phyloP scores from a whole-genome alignment of 352 stramenopile genomes.

The Poterioochromonas sp. region DNA sequence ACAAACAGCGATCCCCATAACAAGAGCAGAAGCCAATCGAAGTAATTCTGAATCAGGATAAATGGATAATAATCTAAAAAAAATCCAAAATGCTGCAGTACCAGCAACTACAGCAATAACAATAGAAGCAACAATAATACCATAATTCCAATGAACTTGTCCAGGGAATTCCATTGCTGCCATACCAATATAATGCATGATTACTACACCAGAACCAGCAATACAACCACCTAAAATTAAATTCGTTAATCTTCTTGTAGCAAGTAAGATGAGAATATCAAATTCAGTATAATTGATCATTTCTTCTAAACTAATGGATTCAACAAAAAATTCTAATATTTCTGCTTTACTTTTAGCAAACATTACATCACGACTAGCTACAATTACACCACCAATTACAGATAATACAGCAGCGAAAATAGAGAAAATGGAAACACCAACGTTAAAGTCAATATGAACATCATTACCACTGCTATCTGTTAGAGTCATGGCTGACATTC shows the following conservation, averaged over 20 bases:
- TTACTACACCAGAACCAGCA: not conserved
- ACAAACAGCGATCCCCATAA: not conserved
- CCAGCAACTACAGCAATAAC: not conserved
- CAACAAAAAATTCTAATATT: not conserved
- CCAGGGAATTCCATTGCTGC: not conserved
- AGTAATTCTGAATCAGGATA: not conserved
- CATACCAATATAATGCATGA: constrained; percentile 13
- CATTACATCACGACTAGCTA: not conserved
- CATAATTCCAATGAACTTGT: not conserved
- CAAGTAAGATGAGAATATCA: not conserved
- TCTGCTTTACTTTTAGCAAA: not conserved
- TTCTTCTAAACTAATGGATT: not conserved
- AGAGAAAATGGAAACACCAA: not conserved
- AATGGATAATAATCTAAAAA: not conserved
- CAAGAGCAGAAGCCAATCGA: not conserved
- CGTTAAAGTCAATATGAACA: not conserved
- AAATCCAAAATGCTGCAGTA: not conserved
- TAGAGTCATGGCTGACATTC: not conserved
- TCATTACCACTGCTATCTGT: not conserved
- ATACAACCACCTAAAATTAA: not conserved
- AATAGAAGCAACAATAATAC: not conserved
- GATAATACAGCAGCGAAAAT: not conserved
- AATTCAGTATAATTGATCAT: not conserved
- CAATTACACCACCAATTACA: not conserved
- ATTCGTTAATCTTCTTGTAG: not conserved